A percentile compares a stretch with the other conserved stretches of the same genome.
phyloP scores from a whole-genome alignment of 2,329 filamentous ascomycete species.

The Claviceps sp. region DNA sequence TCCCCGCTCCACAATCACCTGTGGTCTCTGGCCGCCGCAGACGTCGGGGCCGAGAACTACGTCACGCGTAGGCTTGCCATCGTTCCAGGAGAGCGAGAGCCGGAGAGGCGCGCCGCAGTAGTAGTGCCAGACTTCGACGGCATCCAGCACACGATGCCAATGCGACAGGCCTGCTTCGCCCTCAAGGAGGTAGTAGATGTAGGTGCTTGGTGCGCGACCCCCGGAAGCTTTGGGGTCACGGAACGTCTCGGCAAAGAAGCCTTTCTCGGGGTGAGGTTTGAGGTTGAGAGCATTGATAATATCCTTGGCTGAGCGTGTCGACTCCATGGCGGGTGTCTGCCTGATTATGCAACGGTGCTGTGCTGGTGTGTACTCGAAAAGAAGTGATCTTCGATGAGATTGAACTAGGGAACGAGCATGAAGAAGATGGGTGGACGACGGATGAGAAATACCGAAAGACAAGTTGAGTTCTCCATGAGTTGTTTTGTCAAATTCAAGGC shows the following conservation, averaged over 20 bases:
- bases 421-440: not conserved
- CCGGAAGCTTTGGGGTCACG: constrained; percentile 20
- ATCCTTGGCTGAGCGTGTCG: constrained; percentile 21
- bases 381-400: not conserved
- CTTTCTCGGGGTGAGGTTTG: constrained; percentile 32
- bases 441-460: not conserved
- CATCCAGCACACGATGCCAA: constrained; percentile 36
- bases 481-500: not conserved
- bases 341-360: not conserved
- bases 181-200: constrained; percentile 40
- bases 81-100: constrained; percentile 29
- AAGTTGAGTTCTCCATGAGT: not conserved
- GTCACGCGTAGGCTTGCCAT: constrained; percentile 24
- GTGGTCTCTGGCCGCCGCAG: constrained; percentile 28
- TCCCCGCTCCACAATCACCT: constrained; percentile 25
- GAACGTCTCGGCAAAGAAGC: constrained; percentile 34
- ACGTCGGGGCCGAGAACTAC: constrained; percentile 28
- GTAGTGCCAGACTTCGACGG: constrained; percentile 38
- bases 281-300: constrained; percentile 30
- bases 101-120: constrained; percentile 37
- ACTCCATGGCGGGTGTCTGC: not conserved
- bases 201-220: constrained; percentile 31
- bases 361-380: not conserved
- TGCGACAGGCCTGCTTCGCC: constrained; percentile 27
- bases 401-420: not conserved